Percentiles rank a stretch among this genome's conserved stretches.
These are phyloP conservation scores for Angomonas ambiguus DNA, from an alignment of 208 protist species.

Conservation along the genomic window DNA sequence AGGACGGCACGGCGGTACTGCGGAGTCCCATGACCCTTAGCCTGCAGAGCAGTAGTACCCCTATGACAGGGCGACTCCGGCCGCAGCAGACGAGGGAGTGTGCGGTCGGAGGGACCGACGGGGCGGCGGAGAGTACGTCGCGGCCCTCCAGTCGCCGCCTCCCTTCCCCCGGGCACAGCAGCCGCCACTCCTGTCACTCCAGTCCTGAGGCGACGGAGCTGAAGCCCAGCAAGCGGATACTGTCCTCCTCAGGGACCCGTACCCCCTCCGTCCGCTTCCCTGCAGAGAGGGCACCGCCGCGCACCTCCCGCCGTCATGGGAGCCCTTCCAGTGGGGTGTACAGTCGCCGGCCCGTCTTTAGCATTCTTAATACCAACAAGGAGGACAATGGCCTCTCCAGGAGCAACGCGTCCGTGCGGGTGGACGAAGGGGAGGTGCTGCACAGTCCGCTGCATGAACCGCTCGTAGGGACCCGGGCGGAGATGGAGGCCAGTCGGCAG, in stretches of 20 bases:
- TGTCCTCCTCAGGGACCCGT: no score
- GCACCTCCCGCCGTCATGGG: neutral
- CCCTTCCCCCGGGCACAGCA: neutral
- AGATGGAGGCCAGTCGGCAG: constrained; percentile 15
- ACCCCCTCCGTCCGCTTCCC: neutral
- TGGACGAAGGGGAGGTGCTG: constrained; percentile 16
- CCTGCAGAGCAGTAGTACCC: neutral
- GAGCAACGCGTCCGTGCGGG: constrained; percentile 12
- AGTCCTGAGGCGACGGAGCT: neutral
- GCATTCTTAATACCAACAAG: constrained; percentile 1
- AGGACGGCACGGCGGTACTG: neutral
- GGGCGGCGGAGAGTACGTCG: neutral
- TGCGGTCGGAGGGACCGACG: no score
- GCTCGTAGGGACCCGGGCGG: constrained; percentile 16
- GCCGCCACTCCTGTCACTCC: neutral
- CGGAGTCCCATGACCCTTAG: neutral
- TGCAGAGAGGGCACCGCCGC: neutral
- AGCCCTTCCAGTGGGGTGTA: neutral
- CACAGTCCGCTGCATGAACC: constrained; percentile 27
- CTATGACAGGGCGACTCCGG: neutral
- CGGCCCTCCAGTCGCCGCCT: neutral
- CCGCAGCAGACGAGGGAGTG: neutral
- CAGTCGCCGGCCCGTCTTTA: neutral
- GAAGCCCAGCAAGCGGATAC: neutral
- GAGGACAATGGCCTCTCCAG: constrained; percentile 13